Base-by-base conservation (phyloP, 2,329 filamentous ascomycete species). In the Aspergillus nomiae region DNA sequence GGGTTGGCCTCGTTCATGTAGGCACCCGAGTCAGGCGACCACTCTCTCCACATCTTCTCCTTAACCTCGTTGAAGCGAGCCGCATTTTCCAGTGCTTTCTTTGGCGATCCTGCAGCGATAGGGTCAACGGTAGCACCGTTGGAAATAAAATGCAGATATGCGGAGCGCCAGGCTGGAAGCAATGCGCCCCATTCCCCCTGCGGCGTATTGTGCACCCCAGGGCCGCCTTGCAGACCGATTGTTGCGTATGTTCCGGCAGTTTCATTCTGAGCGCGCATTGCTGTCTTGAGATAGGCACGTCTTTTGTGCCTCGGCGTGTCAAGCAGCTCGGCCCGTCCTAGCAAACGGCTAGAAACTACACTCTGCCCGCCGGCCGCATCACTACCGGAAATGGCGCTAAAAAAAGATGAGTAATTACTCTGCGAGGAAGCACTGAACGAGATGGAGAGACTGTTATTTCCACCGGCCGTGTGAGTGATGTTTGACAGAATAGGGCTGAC, bases 271-370 rank as follows among this genome's bases (percentile, higher is more conserved):
- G 67, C 67, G 12, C 56, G 45, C 19, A 71, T 50, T 2, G 62
- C 56, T 11, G 38, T 50, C 30, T 59, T 30, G 7, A 68, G 60
- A 54, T 67, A 65, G 4, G n/a, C 1, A 1, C 43, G 58, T 4
- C 73, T 51, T 1, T 65, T 28, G 2, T 43, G 19, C n/a, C 28
- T 63, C 0, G 56, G 50, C 11, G 68, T 67, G 4, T 71, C 65
- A 0, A 71, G 62, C 56, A 78, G 75, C 30, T 72, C 69, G 12
- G 70, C 63, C 1, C 69, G 66, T 5, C 78, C 77, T 0, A 81
- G 60, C 4, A 81, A 67, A 12, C 77, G 75, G 41, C 73, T 77
- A 0, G 74, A 73, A 7, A 74, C 73, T 2, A 76, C 63, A 14
- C 70, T 72, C 5, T 69, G 67, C 8, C 65, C 67, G 10, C 78